Conservation (phyloP, 2,329 filamentous ascomycete species). For the Teratosphaeria gauchensis region DNA sequence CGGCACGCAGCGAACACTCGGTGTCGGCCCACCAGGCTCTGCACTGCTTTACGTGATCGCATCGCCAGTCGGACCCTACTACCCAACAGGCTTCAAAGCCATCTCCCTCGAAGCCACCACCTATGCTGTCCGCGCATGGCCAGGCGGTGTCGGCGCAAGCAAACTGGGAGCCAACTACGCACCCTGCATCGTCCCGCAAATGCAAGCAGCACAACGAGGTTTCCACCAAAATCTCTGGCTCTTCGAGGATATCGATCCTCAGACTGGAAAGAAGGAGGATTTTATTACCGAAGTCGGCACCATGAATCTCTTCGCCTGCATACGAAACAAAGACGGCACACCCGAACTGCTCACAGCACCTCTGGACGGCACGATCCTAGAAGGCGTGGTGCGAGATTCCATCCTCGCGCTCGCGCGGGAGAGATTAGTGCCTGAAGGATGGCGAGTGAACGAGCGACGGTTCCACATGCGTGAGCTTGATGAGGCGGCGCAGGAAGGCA, state of each 20-base stretch:
- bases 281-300: constrained; percentile 96
- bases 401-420: constrained; percentile 80
- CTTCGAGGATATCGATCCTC: constrained; percentile 57
- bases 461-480: constrained; percentile 81
- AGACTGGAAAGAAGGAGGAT: constrained; percentile 50
- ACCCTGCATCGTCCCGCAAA: constrained; percentile 95
- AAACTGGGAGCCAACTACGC: constrained; percentile 99
- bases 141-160: constrained; percentile 93
- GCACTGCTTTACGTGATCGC: constrained; percentile 93
- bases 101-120: constrained; percentile 90
- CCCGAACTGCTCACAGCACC: constrained; percentile 93
- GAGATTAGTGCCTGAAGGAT: constrained; percentile 72
- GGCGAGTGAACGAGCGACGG: constrained; percentile 80
- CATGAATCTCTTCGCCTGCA: constrained; percentile 92
- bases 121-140: constrained; percentile 87
- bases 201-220: constrained; percentile 79
- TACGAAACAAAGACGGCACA: constrained; percentile 80
- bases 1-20: constrained; percentile 88
- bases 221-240: constrained; percentile 99
- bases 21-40: constrained; percentile 82
- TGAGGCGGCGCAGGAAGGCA: constrained; percentile 71
- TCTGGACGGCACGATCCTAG: constrained; percentile 89
- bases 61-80: constrained; percentile 93
- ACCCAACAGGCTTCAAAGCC: constrained; percentile 96
- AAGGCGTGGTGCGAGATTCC: constrained; percentile 88